Percentiles rank a stretch among this genome's conserved stretches.
Evolutionary conservation across 495 filamentous ascomycete genomes (phyloP).

Genomic region (Copromyces sp.): DNA sequence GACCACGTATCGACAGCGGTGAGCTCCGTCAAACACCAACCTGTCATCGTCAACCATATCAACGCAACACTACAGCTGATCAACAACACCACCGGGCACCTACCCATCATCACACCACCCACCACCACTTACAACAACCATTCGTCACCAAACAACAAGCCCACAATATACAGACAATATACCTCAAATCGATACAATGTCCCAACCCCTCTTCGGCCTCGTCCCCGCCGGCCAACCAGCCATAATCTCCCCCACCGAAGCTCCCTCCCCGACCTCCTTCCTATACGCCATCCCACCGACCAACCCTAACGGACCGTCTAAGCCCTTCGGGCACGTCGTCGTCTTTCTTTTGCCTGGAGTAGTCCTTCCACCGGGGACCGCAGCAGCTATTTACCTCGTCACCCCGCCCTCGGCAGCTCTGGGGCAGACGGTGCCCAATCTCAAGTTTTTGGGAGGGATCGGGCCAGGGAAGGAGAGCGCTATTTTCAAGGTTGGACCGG

Average conservation of each 20-base stretch:
- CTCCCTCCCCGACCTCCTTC: conserved; percentile 29
- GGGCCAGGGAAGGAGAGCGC: conserved; percentile 81
- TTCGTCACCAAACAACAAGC: neutral
- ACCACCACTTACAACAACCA: neutral
- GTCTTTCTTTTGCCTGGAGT: conserved; percentile 83
- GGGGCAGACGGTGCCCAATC: conserved; percentile 33
- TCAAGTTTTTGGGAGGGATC: conserved; percentile 78
- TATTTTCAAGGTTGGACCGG: conserved; percentile 58
- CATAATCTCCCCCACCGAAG: conserved; percentile 31
- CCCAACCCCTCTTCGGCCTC: conserved; percentile 36
- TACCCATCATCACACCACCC: neutral
- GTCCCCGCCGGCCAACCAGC: conserved; percentile 42
- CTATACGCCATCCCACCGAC: conserved; percentile 34
- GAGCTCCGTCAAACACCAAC: neutral
- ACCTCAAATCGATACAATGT: conserved; percentile 4
- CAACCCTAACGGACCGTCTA: conserved; percentile 4
- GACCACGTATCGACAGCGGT: neutral
- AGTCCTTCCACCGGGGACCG: conserved; percentile 60
- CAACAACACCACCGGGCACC: neutral
- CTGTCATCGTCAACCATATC: neutral
- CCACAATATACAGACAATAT: neutral
- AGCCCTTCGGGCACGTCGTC: conserved; percentile 64
- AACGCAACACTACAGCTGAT: neutral
- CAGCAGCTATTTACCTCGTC: conserved; percentile 81
- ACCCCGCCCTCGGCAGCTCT: conserved; percentile 16